phyloP scores from a whole-genome alignment of 2,329 filamentous ascomycete species.

The Verticillium alfalfae region DNA sequence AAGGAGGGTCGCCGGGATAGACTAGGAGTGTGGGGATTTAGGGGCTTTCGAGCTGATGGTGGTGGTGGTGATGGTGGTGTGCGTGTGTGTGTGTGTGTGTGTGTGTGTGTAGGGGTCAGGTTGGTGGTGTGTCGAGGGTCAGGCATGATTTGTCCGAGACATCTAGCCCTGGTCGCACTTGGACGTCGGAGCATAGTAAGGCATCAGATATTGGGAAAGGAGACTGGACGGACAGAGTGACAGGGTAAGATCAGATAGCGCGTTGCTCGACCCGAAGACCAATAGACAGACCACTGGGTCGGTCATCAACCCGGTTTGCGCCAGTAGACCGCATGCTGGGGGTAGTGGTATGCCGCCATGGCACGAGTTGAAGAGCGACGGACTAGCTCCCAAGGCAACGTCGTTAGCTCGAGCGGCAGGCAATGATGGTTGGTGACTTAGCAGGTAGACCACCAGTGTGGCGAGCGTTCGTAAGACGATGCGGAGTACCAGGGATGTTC shows the following conservation, averaged over 20 bases:
- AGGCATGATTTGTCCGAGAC: constrained; percentile 9
- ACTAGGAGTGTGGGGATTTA: constrained; percentile 9
- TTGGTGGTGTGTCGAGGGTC: constrained; percentile 4
- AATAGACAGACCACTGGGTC: background rate
- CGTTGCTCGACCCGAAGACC: background rate
- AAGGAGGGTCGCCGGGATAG: background rate
- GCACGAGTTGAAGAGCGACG: background rate
- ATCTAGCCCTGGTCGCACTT: constrained; percentile 3
- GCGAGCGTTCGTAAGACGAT: background rate
- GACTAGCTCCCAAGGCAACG: background rate
- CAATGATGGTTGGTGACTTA: background rate
- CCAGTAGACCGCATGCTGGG: background rate
- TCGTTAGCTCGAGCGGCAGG: background rate
- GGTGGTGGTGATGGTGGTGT: constrained; percentile 3
- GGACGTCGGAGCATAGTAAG: background rate
- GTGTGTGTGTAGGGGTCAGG: constrained; percentile 2
- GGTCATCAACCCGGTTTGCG: background rate
- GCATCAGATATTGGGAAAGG: background rate
- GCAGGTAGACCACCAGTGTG: background rate
- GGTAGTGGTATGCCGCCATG: background rate
- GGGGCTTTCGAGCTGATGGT: background rate
- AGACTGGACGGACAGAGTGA: constrained; percentile 4
- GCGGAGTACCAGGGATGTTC: background rate
- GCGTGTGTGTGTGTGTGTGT: constrained; percentile 2
- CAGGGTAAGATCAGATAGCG: constrained; percentile 1